phyloP scores from a whole-genome alignment of 495 filamentous ascomycete genomes.

The Echria macrotheca region DNA sequence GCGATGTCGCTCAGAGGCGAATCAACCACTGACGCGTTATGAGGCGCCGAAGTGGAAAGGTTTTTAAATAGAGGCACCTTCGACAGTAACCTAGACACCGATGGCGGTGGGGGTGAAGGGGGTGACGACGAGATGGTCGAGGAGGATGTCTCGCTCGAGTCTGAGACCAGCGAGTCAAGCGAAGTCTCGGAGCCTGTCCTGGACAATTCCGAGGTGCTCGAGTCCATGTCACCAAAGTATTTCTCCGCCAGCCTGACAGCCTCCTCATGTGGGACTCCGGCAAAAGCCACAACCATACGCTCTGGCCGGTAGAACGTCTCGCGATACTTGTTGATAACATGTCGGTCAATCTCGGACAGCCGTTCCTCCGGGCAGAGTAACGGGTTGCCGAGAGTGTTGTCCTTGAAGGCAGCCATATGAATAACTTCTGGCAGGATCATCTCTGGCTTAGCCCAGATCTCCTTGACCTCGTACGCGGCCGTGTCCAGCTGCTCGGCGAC shows the following conservation, averaged over 20 bases:
- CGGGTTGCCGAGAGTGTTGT: slow-evolving; percentile 93
- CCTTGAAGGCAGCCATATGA: slow-evolving; percentile 89
- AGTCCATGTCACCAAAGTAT: slow-evolving; percentile 87
- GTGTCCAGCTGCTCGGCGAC: slow-evolving; percentile 81
- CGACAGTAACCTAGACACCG: slow-evolving; percentile 61
- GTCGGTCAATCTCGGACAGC: slow-evolving; percentile 67
- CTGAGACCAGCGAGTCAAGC: slow-evolving; percentile 34
- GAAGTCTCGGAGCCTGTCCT: slow-evolving; percentile 51
- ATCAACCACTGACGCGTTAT: slow-evolving; percentile 51
- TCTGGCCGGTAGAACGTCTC: slow-evolving; percentile 82
- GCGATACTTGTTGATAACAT: slow-evolving; percentile 71
- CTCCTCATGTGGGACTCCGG: slow-evolving; percentile 76
- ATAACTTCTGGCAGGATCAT: slow-evolving; percentile 92
- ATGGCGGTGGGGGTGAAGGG: slow-evolving; percentile 36
- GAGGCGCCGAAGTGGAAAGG: slow-evolving; percentile 64
- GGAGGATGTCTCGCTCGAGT: slow-evolving; percentile 38
- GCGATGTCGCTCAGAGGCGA: slow-evolving; percentile 37
- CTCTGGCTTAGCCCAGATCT: slow-evolving; percentile 98
- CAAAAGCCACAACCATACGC: slow-evolving; percentile 89
- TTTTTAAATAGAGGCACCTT: slow-evolving; percentile 94
- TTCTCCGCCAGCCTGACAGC: slow-evolving; percentile 75
- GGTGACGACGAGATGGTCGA: slow-evolving; percentile 37
- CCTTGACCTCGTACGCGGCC: slow-evolving; percentile 88
- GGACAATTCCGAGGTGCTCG: slow-evolving; percentile 49
- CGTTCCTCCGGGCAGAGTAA: slow-evolving; percentile 85